Evolutionary conservation across 2,329 filamentous ascomycete species (phyloP).

Genomic region (Tolypocladium amazonense): DNA sequence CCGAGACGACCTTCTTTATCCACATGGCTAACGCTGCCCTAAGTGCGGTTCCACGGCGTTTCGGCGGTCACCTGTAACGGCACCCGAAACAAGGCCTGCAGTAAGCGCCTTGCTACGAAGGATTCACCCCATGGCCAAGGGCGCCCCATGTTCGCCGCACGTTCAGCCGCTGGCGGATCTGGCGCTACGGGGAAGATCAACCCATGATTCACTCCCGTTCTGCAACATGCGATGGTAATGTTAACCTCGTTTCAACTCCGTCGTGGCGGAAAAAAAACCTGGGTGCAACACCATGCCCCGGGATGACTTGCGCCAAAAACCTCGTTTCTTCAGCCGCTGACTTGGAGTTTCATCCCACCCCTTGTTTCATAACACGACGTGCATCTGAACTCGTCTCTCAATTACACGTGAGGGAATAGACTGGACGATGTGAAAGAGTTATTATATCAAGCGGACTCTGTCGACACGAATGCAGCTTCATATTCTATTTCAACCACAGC

Average conservation of each 20-base stretch:
- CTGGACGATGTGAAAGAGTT: too few species aligned
- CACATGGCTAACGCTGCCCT: background rate
- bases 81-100: background rate
- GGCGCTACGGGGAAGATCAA: background rate
- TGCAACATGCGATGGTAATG: background rate
- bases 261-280: background rate
- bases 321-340: background rate
- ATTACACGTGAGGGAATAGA: too few species aligned
- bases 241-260: background rate
- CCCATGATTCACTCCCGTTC: background rate
- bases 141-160: background rate
- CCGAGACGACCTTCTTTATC: background rate
- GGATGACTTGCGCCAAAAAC: background rate
- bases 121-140: background rate
- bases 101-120: background rate
- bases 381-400: background rate
- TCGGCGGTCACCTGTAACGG: background rate
- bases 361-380: background rate
- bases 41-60: background rate
- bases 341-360: background rate
- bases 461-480: background rate
- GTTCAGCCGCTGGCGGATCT: background rate
- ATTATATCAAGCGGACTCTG: background rate
- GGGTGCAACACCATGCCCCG: too few species aligned
- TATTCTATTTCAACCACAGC: background rate